Conservation (phyloP, 306 rosid genomes). For the Rosa rugosa region DNA sequence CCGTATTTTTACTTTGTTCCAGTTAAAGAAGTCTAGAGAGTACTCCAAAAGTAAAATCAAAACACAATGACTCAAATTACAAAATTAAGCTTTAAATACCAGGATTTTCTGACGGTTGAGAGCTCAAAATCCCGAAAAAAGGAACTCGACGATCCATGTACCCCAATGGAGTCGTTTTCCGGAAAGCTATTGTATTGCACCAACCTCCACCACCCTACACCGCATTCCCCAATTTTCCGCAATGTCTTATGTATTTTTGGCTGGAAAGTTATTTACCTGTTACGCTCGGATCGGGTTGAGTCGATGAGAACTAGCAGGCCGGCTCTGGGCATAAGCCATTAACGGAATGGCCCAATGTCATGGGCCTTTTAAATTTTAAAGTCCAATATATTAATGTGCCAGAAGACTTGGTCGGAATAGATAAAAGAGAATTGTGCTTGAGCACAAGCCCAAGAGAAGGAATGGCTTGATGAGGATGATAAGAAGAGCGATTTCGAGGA, state of each 20-base stretch:
- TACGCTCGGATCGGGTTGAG: too few relatives aligned
- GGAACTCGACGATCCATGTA: slow-evolving; percentile 61
- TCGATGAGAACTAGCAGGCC: too few relatives aligned
- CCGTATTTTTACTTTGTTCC: slow-evolving; percentile 95
- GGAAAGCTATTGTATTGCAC: slow-evolving; percentile 56
- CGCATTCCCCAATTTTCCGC: not conserved
- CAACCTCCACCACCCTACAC: slow-evolving; percentile 91
- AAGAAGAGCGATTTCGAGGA: slow-evolving; percentile 30
- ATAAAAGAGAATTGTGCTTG: not conserved
- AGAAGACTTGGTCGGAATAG: too few relatives aligned
- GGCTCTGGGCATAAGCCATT: too few relatives aligned
- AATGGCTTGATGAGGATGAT: slow-evolving; percentile 39
- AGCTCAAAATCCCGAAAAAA: slow-evolving; percentile 76
- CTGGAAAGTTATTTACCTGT: too few relatives aligned
- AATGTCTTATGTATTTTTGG: not conserved
- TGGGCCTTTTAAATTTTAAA: too few relatives aligned
- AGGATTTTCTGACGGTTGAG: slow-evolving; percentile 67
- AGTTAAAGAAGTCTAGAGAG: slow-evolving; percentile 79
- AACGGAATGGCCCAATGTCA: too few relatives aligned
- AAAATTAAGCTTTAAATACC: slow-evolving; percentile 39
- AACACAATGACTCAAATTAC: not conserved
- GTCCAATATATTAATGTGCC: too few relatives aligned
- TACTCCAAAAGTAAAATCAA: slow-evolving; percentile 33
- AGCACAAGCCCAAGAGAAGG: slow-evolving; percentile 10
- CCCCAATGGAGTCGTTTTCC: slow-evolving; percentile 67